These are phyloP conservation scores for Euphorbia corollata DNA, from an alignment of 441 rosid species.

Conservation along the genomic window DNA sequence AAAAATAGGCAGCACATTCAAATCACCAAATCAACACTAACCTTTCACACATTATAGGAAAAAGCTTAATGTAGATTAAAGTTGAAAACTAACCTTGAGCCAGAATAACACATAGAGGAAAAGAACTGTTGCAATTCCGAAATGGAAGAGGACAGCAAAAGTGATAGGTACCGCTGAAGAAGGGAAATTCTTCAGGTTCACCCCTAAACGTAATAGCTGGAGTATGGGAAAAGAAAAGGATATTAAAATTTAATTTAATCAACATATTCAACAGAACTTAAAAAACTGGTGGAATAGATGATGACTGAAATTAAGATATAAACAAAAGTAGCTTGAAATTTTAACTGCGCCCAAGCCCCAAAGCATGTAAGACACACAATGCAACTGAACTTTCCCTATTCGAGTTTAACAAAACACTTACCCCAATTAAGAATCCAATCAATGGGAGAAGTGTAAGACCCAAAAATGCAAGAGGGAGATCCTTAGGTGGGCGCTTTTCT, in stretches of 20 bases:
- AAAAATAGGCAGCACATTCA: neutral
- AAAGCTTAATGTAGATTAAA: neutral
- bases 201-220: conserved; percentile 66
- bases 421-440: conserved; percentile 77
- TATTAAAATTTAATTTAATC: neutral
- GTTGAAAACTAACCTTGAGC: conserved; percentile 54
- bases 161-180: conserved; percentile 50
- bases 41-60: neutral
- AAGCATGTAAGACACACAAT: no score
- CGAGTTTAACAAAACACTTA: conserved; percentile 28
- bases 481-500: conserved; percentile 75
- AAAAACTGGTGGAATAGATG: neutral
- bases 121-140: conserved; percentile 77
- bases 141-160: conserved; percentile 67
- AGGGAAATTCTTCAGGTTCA: conserved; percentile 84
- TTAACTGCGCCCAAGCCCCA: no score
- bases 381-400: no score
- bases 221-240: neutral
- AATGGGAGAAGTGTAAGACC: conserved; percentile 68
- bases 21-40: neutral
- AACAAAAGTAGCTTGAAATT: neutral
- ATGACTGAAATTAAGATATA: neutral
- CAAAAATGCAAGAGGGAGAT: conserved; percentile 75
- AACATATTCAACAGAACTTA: neutral
- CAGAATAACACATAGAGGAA: conserved; percentile 83